Evolutionary conservation across 768 basidiomycete genomes (phyloP), one percentile per base, ranked within the genome.

Genomic region (Rhodotorula kratochvilovae): DNA sequence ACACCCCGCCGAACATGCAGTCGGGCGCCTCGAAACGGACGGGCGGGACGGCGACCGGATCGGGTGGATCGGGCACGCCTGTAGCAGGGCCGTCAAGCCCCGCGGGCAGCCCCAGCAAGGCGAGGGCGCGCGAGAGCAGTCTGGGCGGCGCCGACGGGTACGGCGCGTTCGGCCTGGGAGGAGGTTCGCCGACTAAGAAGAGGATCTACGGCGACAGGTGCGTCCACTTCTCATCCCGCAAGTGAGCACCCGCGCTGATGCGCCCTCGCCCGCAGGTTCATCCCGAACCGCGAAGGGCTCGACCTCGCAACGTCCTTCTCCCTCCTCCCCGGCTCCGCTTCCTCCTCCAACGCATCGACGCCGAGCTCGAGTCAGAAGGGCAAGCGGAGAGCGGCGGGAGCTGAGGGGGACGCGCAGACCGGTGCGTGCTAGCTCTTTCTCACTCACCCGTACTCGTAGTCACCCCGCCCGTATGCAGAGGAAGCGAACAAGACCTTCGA

Each of bases 361-460:
- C 86, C 85, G 2, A 85, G 84, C 5, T 87, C 86, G 1, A 85
- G 86, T 16, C 85, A 85, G 31, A 88, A 86, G 78, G 65, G 77
- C 25, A 82, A 81, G 78, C 83, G 86, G 58, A 85, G 87, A 61
- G 67, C 67, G 42, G 58, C 42, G 16, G 45, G 45, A 12, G 39
- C 39, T 39, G 87, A 88, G 66, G 87, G 85, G 31, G 89, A 90
- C 77, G 89, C 89, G n/a, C 85, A 87, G 71, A 89, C 88, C 82
- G 90, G 88, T 78, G 70, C 53, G 77, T 64, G 21, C 55, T 66
- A 60, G 70, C 74, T 68, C 63, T 54, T 27, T 16, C 25, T n/a
- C 51, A 25, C 21, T 42, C 27, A 0, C 21, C 36, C 7, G 27
- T 2, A 2, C 39, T 1, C 2, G 57, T 5, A 12, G 23, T 50